Evolutionary conservation across 2,329 filamentous ascomycete genomes (phyloP).

Genomic region (Fusarium citri): DNA sequence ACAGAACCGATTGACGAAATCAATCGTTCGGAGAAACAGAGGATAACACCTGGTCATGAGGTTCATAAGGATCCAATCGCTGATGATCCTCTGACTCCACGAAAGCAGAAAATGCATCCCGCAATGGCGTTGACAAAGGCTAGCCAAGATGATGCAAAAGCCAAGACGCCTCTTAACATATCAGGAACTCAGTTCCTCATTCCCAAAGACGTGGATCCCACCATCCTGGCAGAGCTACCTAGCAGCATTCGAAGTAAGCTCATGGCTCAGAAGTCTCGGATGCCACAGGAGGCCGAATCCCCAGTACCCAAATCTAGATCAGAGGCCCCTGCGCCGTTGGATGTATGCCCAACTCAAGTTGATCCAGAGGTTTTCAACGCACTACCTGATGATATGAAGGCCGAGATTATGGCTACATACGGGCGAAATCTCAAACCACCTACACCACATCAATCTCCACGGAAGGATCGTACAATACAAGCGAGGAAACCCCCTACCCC

Average conservation of each 20-base stretch:
- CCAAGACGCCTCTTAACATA: conserved; percentile 79
- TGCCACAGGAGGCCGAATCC: conserved; percentile 41
- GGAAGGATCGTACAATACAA: conserved; percentile 65
- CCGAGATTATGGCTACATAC: conserved; percentile 84
- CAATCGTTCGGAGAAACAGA: conserved; percentile 52
- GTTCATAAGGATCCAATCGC: conserved; percentile 63
- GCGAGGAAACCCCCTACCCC: conserved; percentile 68
- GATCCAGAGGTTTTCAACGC: conserved; percentile 87
- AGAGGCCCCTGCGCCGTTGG: conserved; percentile 54
- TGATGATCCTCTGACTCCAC: conserved; percentile 65
- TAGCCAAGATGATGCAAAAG: conserved; percentile 62
- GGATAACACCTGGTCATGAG: conserved; percentile 44
- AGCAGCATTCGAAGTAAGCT: conserved; percentile 83
- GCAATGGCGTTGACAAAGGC: conserved; percentile 64
- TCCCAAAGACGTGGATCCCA: conserved; percentile 82
- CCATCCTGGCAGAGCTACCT: conserved; percentile 86
- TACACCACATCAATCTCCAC: conserved; percentile 63
- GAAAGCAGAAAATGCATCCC: conserved; percentile 65
- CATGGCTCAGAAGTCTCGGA: conserved; percentile 65
- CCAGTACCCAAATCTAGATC: conserved; percentile 51
- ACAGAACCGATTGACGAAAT: conserved; percentile 65
- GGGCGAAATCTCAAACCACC: conserved; percentile 52
- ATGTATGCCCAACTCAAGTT: conserved; percentile 77
- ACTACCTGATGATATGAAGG: conserved; percentile 85
- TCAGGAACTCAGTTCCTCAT: conserved; percentile 92